Base-by-base conservation (phyloP, 176 grass and related monocot genomes). In the barley (Hordeum vulgare) region DNA sequence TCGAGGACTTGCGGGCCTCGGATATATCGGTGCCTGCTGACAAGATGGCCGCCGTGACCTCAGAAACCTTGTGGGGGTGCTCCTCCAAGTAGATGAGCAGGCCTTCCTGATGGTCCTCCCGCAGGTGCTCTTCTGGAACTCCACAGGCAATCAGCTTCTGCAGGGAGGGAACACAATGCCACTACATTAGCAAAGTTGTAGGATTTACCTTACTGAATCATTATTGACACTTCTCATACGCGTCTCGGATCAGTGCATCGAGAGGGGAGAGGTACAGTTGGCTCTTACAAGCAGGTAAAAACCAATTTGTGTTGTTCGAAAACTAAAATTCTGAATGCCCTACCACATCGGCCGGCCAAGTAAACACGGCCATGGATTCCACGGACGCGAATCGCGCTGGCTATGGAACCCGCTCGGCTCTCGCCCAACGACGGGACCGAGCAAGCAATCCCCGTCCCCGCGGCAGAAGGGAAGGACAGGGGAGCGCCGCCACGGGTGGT, bases 91-190 rank as follows among this genome's bases (percentile, higher is more conserved):
- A 90, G 9, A 25, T 17, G 51, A 91, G 68, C 27, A 94, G 69
- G 36, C 80, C 87, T 84, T 88, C 33, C 21, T 90, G 53, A 9
- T 56, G 87, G 71, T 71, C 75, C n/a, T 85, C 61, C 35, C 81
- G 82, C 17, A 99, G 81, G 6, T 47, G 67, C 61, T 92, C 91
- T 31, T 80, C 67, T 0, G 91, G 93, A 61, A 99, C 81, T 27
- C 97, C 97, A 20, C 90, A 82, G 54, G 69, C 78, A 58, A 92
- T 70, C 72, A 99, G 93, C 85, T 91, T 96, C 97, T 99, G 91
- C 40, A 87, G 61, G 11, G 61, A 66, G 31, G 41, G 5, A 66
- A n/a, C 70, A 49, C 63, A 40, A 78, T 44, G 60, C 0, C 1
- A 23, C 18, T 44, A 24, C 17, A 40, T 90, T 49, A 90, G 79